phyloP scores from a whole-genome alignment of 768 basidiomycete genomes.

The Boletus reticulatus region DNA sequence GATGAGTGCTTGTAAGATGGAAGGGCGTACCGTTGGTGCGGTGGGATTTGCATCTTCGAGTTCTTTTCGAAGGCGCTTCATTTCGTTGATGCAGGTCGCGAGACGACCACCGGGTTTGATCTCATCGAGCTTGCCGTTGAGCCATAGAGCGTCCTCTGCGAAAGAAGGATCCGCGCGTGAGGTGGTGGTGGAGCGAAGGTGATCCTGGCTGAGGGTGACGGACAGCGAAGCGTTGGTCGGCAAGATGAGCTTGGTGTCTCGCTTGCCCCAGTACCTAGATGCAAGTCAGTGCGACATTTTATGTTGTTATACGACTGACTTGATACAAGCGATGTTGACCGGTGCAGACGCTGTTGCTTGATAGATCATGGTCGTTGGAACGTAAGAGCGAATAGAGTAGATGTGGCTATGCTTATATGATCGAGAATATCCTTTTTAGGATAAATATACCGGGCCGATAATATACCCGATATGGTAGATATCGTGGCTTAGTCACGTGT shows the following conservation, averaged over 20 bases:
- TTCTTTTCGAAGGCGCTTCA: conserved; percentile 72
- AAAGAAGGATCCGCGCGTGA: conserved; percentile 81
- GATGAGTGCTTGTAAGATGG: background rate
- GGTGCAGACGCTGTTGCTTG: conserved; percentile 91
- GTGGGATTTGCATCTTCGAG: conserved; percentile 70
- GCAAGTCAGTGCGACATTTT: conserved; percentile 3
- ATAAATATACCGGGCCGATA: conserved; percentile 8
- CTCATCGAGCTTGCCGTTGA: conserved; percentile 90
- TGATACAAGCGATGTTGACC: conserved; percentile 98
- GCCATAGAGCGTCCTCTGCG: conserved; percentile 80
- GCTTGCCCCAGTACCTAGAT: conserved; percentile 96
- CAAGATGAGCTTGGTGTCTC: conserved; percentile 90
- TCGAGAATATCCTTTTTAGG: conserved; percentile 12
- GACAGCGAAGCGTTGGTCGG: conserved; percentile 99
- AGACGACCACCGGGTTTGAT: conserved; percentile 81
- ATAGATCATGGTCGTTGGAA: conserved; percentile 45
- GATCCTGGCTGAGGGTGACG: conserved; percentile 95
- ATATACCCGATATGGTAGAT: conserved; percentile 10
- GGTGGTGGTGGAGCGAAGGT: conserved; percentile 91
- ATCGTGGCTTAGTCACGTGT: conserved; percentile 15
- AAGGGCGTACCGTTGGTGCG: conserved; percentile 57
- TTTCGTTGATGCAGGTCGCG: conserved; percentile 81
- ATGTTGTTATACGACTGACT: conserved; percentile 47
- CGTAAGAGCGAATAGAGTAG: conserved; percentile 9
- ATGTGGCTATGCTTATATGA: conserved; percentile 22